Conservation (phyloP, 2,329 filamentous ascomycete species). For the Coniosporium tulheliwenetii region DNA sequence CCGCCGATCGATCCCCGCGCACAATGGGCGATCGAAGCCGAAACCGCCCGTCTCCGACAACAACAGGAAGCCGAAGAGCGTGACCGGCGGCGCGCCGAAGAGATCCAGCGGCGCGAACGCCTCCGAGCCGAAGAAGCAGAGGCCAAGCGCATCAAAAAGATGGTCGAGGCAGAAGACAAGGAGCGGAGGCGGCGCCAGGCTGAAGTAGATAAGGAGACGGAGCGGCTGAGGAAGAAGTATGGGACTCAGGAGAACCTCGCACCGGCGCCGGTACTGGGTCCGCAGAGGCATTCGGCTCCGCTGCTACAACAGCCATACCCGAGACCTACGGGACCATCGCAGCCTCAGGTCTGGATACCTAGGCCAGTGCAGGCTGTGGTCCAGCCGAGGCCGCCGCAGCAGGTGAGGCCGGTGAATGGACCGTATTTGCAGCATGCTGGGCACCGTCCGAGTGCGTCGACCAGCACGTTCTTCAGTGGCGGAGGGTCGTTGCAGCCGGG, state of each 20-base stretch:
- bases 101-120: conserved; percentile 40
- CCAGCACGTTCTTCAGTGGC: conserved; percentile 15
- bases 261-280: conserved; percentile 6
- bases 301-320: background rate
- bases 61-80: conserved; percentile 26
- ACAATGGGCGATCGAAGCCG: conserved; percentile 36
- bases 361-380: background rate
- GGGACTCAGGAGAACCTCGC: conserved; percentile 4
- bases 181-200: conserved; percentile 38
- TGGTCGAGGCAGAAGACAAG: conserved; percentile 51
- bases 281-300: background rate
- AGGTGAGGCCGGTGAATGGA: conserved; percentile 8
- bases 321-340: background rate
- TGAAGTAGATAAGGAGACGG: conserved; percentile 57
- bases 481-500: conserved; percentile 9
- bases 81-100: conserved; percentile 17
- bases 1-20: conserved; percentile 32
- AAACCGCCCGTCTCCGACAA: conserved; percentile 30
- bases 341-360: background rate
- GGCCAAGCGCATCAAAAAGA: conserved; percentile 43
- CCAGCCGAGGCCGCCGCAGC: background rate
- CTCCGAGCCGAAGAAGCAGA: conserved; percentile 42
- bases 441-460: conserved; percentile 8
- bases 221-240: conserved; percentile 52
- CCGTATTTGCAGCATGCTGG: conserved; percentile 11